Percentiles rank a stretch among this genome's conserved stretches.
phyloP scores from a whole-genome alignment of 2,329 filamentous ascomycete genomes.

The Paecilomyces sp. region DNA sequence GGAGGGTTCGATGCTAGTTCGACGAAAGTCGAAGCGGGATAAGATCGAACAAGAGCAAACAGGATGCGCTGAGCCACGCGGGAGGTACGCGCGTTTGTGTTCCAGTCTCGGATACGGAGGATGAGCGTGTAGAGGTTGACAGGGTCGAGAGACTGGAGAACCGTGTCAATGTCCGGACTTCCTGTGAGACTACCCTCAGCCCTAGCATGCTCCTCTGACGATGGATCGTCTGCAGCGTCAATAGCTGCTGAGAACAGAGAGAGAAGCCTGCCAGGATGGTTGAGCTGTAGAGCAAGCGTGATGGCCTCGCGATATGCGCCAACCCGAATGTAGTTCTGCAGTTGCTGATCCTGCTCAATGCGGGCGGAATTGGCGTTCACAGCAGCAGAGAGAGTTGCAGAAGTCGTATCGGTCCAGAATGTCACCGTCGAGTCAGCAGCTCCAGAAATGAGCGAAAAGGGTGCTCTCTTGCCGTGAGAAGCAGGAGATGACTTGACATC shows the following conservation, averaged over 20 bases:
- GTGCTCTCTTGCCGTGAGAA: slow-evolving; percentile 18
- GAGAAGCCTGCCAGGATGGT: slow-evolving; percentile 84
- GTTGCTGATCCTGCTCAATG: slow-evolving; percentile 87
- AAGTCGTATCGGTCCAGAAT: slow-evolving; percentile 91
- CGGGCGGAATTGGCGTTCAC: slow-evolving; percentile 68
- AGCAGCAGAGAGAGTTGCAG: slow-evolving; percentile 66
- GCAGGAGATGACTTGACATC: slow-evolving; percentile 20
- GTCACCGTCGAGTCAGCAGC: slow-evolving; percentile 88
- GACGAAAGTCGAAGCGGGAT: slow-evolving; percentile 71
- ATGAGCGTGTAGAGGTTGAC: slow-evolving; percentile 81
- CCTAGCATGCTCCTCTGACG: slow-evolving; percentile 30
- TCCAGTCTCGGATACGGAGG: slow-evolving; percentile 85
- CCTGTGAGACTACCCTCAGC: slow-evolving; percentile 34
- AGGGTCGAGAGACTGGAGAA: slow-evolving; percentile 69
- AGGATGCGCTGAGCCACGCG: slow-evolving; percentile 80
- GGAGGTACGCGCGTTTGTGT: slow-evolving; percentile 85
- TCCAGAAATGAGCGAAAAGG: slow-evolving; percentile 74
- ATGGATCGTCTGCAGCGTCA: slow-evolving; percentile 58
- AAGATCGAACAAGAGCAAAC: slow-evolving; percentile 69
- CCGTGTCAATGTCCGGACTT: slow-evolving; percentile 63
- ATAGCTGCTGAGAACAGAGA: slow-evolving; percentile 76
- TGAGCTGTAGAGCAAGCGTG: slow-evolving; percentile 81
- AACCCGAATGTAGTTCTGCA: slow-evolving; percentile 85
- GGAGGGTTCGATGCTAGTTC: slow-evolving; percentile 46
- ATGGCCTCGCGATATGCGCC: slow-evolving; percentile 91